phyloP scores from a whole-genome alignment of 2,329 filamentous ascomycete genomes.

The Helotiales sp. region DNA sequence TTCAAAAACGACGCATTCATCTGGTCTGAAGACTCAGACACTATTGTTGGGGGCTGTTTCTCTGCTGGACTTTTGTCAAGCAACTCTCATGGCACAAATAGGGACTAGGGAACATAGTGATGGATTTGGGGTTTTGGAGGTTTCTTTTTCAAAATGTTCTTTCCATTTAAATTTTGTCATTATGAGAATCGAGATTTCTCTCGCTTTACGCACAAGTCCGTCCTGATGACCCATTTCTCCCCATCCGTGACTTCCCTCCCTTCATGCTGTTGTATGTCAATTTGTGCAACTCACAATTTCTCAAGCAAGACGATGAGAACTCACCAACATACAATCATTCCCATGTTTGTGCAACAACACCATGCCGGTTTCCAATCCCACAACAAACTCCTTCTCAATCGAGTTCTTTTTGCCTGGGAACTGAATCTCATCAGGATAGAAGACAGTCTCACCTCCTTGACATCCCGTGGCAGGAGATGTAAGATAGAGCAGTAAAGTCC shows the following conservation, averaged over 20 bases:
- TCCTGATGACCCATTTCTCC: conserved; percentile 90
- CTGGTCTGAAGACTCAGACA: too few species aligned
- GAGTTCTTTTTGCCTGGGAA: conserved; percentile 41
- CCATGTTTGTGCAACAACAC: conserved; percentile 86
- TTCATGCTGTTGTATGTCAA: conserved; percentile 60
- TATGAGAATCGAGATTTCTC: conserved; percentile 31
- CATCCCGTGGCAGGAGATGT: conserved; percentile 75
- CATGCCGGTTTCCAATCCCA: conserved; percentile 80
- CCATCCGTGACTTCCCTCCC: conserved; percentile 75
- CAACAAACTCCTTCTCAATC: conserved; percentile 62
- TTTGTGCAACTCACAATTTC: background rate
- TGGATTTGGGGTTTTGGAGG: background rate
- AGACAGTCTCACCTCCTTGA: conserved; percentile 84
- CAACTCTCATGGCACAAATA: too few species aligned
- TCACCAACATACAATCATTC: conserved; percentile 77
- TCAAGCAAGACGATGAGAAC: conserved; percentile 27
- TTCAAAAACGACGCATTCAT: too few species aligned
- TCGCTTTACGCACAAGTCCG: conserved; percentile 70
- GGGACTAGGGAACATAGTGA: too few species aligned
- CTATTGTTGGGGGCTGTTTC: too few species aligned
- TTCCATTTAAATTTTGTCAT: background rate
- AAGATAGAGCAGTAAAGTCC: conserved; percentile 88
- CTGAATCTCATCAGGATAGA: conserved; percentile 71
- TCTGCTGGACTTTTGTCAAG: too few species aligned
- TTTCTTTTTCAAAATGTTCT: too few species aligned